Conservation (phyloP, 768 basidiomycete genomes). For the Amanita fuliginea region DNA sequence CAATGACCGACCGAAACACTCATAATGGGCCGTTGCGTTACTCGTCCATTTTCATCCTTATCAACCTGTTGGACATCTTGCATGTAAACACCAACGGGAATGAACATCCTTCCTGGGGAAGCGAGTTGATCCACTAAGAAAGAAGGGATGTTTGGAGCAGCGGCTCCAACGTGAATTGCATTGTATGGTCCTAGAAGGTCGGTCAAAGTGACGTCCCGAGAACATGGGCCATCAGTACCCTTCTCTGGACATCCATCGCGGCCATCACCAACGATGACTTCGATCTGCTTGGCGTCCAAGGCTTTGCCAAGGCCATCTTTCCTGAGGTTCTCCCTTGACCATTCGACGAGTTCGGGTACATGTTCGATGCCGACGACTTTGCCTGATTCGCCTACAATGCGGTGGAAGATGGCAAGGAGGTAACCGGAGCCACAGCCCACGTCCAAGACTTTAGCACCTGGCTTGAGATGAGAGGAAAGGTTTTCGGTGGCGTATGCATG, state of each 20-base stretch:
- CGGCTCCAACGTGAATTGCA: conserved; percentile 92
- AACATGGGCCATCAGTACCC: conserved; percentile 11
- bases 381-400: conserved; percentile 47
- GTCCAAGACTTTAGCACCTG: conserved; percentile 73
- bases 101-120: conserved; percentile 76
- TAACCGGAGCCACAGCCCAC: conserved; percentile 88
- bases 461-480: conserved; percentile 59
- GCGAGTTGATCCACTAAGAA: conserved; percentile 72
- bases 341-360: conserved; percentile 63
- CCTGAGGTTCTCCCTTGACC: conserved; percentile 57
- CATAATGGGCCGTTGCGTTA: conserved; percentile 60
- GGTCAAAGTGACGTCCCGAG: background rate
- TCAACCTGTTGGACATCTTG: conserved; percentile 71
- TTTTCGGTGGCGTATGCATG: conserved; percentile 82
- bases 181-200: conserved; percentile 49
- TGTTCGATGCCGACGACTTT: conserved; percentile 89
- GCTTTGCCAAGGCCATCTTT: conserved; percentile 51
- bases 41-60: conserved; percentile 59
- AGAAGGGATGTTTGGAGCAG: conserved; percentile 64
- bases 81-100: conserved; percentile 63
- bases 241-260: conserved; percentile 42
- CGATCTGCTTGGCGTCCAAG: conserved; percentile 43
- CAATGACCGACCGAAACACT: conserved; percentile 59
- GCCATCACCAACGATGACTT: conserved; percentile 71
- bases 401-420: conserved; percentile 69